Evolutionary conservation across 1,284 basidiomycete species (phyloP).

Genomic region (Trichosporon sp.): DNA sequence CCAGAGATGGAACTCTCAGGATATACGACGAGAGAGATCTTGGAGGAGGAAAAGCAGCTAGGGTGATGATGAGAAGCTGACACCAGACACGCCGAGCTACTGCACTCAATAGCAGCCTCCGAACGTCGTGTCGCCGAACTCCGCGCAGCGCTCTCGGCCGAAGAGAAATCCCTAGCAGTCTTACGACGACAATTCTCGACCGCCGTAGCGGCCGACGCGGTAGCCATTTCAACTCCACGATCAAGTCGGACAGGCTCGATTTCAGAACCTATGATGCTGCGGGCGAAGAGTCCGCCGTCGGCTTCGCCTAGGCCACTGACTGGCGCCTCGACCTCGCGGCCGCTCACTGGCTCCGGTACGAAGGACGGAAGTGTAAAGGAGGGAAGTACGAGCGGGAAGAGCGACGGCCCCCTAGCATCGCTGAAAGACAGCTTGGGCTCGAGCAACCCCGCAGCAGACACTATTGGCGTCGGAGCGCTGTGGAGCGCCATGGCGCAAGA

Average conservation of each 20-base stretch:
- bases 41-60: no score
- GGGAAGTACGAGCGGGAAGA: background rate
- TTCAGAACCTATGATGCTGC: no score
- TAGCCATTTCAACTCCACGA: background rate
- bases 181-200: background rate
- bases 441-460: background rate
- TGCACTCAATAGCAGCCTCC: background rate
- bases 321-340: background rate
- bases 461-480: constrained; percentile 4
- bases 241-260: background rate
- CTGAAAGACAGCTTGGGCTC: background rate
- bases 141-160: background rate
- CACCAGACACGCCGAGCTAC: background rate
- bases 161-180: background rate
- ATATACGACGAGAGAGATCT: no score
- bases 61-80: background rate
- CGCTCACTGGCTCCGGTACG: background rate
- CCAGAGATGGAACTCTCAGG: no score
- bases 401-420: background rate
- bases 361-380: background rate
- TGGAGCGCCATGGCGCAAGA: constrained; percentile 7
- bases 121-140: background rate
- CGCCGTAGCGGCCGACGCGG: background rate
- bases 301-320: background rate
- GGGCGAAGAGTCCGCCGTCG: no score